Conservation (phyloP, 805 yeast species). For the Monosporozyma aerobia region DNA sequence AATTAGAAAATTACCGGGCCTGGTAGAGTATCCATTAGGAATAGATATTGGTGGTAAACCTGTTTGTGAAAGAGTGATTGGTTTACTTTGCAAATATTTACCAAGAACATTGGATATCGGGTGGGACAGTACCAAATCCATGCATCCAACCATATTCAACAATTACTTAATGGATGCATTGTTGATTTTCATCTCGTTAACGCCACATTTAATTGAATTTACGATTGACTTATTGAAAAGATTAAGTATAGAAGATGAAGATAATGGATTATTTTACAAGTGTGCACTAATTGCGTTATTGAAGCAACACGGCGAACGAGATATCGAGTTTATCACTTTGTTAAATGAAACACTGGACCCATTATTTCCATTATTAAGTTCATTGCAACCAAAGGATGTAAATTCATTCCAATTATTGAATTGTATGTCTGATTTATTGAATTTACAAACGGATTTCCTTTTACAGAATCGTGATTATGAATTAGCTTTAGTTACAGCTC, state of each 20-base stretch:
- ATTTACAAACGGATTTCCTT: slow-evolving; percentile 22
- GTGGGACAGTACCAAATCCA: slow-evolving; percentile 25
- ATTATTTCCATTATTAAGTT: slow-evolving; percentile 12
- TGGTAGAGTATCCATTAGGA: slow-evolving; percentile 41
- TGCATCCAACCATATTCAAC: slow-evolving; percentile 32
- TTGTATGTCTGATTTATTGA: slow-evolving; percentile 21
- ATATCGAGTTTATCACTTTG: slow-evolving; percentile 15
- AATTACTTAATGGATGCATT: slow-evolving; percentile 49
- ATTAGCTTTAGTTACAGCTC: slow-evolving; percentile 20
- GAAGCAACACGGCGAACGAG: slow-evolving; percentile 16
- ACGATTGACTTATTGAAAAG: slow-evolving; percentile 14
- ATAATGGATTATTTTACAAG: slow-evolving; percentile 19
- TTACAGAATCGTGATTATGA: slow-evolving; percentile 18
- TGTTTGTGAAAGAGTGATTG: slow-evolving; percentile 28
- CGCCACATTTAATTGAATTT: slow-evolving; percentile 15
- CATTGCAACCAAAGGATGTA: slow-evolving; percentile 12
- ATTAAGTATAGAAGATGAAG: slow-evolving; percentile 15
- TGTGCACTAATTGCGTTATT: slow-evolving; percentile 19
- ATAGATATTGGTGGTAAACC: slow-evolving; percentile 22
- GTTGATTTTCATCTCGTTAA: slow-evolving; percentile 15
- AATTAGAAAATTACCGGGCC: slow-evolving; percentile 49
- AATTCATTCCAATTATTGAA: slow-evolving; percentile 18
- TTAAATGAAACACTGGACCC: slow-evolving; percentile 15
- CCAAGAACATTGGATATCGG: slow-evolving; percentile 43
- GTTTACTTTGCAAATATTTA: slow-evolving; percentile 35